Conservation (phyloP, 129 eudicot species). For the Pittosporum tobira region DNA sequence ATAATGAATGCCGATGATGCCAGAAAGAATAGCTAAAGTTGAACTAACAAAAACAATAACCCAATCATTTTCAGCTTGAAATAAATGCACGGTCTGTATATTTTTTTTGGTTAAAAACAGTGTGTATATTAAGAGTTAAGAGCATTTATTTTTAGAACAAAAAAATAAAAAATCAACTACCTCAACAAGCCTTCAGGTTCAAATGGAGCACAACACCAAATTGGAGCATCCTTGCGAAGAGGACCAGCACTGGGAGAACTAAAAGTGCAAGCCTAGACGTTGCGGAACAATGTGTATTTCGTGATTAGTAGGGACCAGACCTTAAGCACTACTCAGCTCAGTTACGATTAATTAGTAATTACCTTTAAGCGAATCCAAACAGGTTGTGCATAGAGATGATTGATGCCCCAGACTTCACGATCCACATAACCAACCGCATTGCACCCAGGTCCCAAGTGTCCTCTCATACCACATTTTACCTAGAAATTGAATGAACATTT, state of each 20-base stretch:
- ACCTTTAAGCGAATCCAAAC: slow-evolving; percentile 76
- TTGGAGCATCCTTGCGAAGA: slow-evolving; percentile 58
- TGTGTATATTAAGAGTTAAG: too few species aligned
- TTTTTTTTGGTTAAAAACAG: too few species aligned
- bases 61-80: not conserved
- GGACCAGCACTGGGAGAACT: slow-evolving; percentile 57
- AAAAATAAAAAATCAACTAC: slow-evolving; percentile 16
- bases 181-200: slow-evolving; percentile 90
- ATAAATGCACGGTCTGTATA: too few species aligned
- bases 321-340: not conserved
- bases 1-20: slow-evolving; percentile 75
- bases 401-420: slow-evolving; percentile 76
- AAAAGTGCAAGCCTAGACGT: slow-evolving; percentile 71
- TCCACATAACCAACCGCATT: slow-evolving; percentile 89
- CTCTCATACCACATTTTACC: slow-evolving; percentile 88
- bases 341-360: not conserved
- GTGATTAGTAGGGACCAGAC: not conserved
- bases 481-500: not conserved
- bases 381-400: slow-evolving; percentile 62
- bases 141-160: too few species aligned
- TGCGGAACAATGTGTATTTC: not conserved
- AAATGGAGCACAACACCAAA: slow-evolving; percentile 84
- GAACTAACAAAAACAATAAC: slow-evolving; percentile 34
- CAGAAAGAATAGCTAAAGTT: slow-evolving; percentile 65
- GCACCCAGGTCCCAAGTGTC: slow-evolving; percentile 89